Conservation (phyloP, 805 yeast species). For the Ogataea saltuana region DNA sequence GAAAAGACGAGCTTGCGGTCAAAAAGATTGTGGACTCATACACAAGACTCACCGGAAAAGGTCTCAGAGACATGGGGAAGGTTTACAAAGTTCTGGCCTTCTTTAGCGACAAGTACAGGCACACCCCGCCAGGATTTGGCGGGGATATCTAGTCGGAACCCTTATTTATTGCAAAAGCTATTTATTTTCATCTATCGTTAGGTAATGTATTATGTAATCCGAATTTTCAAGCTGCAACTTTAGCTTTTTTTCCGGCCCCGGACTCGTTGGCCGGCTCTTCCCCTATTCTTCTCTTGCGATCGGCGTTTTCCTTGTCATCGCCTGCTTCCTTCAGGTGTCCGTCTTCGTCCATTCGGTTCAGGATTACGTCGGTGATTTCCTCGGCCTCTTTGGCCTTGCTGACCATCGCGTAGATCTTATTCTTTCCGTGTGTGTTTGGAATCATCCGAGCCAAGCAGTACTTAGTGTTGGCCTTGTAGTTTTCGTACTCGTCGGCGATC, state of each 20-base stretch:
- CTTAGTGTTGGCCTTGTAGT: conserved; percentile 73
- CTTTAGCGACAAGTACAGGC: conserved; percentile 40
- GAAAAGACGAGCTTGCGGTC: conserved; percentile 44
- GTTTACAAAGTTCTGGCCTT: conserved; percentile 71
- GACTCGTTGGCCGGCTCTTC: no score
- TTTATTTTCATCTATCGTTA: conserved; percentile 1
- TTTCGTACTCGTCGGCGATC: conserved; percentile 56
- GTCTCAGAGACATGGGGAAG: conserved; percentile 70
- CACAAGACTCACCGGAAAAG: conserved; percentile 60
- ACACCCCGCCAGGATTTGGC: conserved; percentile 57
- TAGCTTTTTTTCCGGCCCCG: no score
- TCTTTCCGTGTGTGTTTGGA: conserved; percentile 44
- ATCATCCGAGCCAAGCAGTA: conserved; percentile 75
- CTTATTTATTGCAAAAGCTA: conserved; percentile 1
- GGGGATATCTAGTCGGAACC: conserved; percentile 17
- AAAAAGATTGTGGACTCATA: conserved; percentile 58
- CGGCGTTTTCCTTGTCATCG: not conserved
- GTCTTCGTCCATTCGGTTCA: conserved; percentile 38
- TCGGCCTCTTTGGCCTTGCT: conserved; percentile 56
- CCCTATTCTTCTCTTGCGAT: conserved; percentile 4
- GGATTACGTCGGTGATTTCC: conserved; percentile 43
- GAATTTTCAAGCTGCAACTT: no score
- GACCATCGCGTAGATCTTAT: conserved; percentile 54
- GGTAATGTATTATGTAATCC: no score
- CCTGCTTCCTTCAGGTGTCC: conserved; percentile 29